Evolutionary conservation across 495 filamentous ascomycete genomes (phyloP).

Genomic region (Pyrenula aspistea): DNA sequence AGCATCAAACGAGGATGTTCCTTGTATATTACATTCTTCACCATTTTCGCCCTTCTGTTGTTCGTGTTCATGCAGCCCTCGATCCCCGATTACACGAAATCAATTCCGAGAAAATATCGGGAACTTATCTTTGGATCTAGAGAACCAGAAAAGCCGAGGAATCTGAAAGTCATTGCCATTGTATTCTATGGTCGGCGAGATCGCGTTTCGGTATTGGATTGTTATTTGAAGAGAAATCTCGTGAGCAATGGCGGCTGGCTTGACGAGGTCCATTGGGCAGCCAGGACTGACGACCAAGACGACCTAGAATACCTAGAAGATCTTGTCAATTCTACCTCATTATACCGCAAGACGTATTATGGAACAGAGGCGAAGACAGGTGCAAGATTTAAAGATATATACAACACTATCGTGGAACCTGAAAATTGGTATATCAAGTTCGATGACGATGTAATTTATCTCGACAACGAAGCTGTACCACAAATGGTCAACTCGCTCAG

Average conservation of each 20-base stretch:
- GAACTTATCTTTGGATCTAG: neutral
- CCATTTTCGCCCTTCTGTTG: neutral
- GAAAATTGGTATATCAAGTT: slow-evolving; percentile 23
- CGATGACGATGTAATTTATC: slow-evolving; percentile 31
- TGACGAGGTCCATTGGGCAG: slow-evolving; percentile 33
- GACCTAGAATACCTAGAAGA: slow-evolving; percentile 22
- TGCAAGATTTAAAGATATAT: slow-evolving; percentile 13
- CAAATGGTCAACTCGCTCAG: slow-evolving; percentile 24
- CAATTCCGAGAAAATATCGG: neutral
- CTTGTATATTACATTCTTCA: neutral
- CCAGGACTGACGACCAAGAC: slow-evolving; percentile 26
- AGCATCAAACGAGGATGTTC: neutral
- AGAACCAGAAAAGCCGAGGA: slow-evolving; percentile 17
- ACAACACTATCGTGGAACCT: slow-evolving; percentile 13
- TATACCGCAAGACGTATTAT: slow-evolving; percentile 9
- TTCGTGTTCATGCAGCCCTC: neutral
- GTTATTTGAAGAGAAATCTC: slow-evolving; percentile 35
- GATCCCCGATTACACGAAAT: neutral
- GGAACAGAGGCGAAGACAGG: slow-evolving; percentile 16
- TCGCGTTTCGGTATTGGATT: slow-evolving; percentile 30
- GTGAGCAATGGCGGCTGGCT: slow-evolving; percentile 33
- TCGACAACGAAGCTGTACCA: slow-evolving; percentile 27
- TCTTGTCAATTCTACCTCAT: neutral
- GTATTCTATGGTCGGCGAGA: slow-evolving; percentile 32
- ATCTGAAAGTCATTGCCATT: slow-evolving; percentile 28